A percentile compares a stretch with the other conserved stretches of the same genome.
These are phyloP conservation scores for Aspergillus japonicus DNA, from an alignment of 2,329 filamentous ascomycete species.

Conservation along the genomic window DNA sequence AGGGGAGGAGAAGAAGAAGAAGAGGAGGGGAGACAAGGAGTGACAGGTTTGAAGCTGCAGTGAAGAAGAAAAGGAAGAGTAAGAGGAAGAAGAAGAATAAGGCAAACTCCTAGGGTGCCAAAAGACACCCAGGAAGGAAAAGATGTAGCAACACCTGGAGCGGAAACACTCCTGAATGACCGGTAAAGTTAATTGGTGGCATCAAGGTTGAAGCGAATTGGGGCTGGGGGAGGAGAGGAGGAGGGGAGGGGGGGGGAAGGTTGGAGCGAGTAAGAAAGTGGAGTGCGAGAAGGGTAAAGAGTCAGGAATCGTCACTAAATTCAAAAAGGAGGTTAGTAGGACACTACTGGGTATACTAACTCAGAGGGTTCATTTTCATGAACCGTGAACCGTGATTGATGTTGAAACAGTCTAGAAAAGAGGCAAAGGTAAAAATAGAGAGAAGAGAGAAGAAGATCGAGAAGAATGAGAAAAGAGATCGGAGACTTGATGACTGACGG, in stretches of 20 bases:
- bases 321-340: slow-evolving; percentile 3
- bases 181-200: slow-evolving; percentile 21
- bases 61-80: slow-evolving; percentile 6
- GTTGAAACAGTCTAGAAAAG: not conserved
- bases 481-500: not conserved
- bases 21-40: slow-evolving; percentile 4
- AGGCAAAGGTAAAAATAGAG: not conserved
- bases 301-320: not conserved
- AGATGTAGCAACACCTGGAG: not conserved
- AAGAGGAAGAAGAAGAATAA: not conserved
- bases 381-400: not conserved
- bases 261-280: slow-evolving; percentile 8
- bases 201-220: slow-evolving; percentile 16
- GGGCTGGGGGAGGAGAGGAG: slow-evolving; percentile 1
- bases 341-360: not conserved
- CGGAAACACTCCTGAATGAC: slow-evolving; percentile 15
- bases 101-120: slow-evolving; percentile 2
- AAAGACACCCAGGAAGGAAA: not conserved
- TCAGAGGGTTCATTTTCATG: not conserved
- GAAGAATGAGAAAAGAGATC: not conserved
- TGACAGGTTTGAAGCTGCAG: slow-evolving; percentile 6
- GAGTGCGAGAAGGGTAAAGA: slow-evolving; percentile 7
- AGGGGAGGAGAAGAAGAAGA: slow-evolving; percentile 1
- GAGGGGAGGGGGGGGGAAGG: not conserved
- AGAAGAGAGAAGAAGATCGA: too few relatives aligned